phyloP scores from a whole-genome alignment of 352 stramenopile species.

The Elongisporangium senticosum region DNA sequence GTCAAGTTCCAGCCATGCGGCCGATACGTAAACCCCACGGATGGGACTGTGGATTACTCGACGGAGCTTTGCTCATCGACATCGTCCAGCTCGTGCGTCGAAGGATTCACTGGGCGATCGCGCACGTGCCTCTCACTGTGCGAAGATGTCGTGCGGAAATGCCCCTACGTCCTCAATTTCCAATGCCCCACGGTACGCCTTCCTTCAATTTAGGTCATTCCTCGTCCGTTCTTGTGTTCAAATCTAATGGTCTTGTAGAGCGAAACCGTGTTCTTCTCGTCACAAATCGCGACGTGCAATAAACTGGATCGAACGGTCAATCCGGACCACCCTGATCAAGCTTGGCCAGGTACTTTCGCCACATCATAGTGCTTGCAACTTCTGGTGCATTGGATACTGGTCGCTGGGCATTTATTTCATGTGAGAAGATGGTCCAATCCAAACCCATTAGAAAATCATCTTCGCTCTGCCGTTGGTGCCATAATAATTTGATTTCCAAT shows the following conservation, averaged over 20 bases:
- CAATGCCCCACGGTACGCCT: constrained; percentile 59
- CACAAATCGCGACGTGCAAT: constrained; percentile 64
- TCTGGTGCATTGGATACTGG: too few species aligned
- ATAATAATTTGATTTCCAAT: neutral
- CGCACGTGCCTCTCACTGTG: constrained; percentile 78
- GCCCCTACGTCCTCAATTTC: constrained; percentile 82
- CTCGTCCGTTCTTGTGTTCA: neutral
- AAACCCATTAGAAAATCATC: neutral
- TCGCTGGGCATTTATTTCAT: too few species aligned
- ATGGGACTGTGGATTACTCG: constrained; percentile 11
- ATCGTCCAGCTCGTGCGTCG: constrained; percentile 22
- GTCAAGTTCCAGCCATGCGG: constrained; percentile 80
- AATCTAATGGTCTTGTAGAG: constrained; percentile 21
- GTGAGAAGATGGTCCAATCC: too few species aligned
- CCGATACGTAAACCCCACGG: constrained; percentile 9
- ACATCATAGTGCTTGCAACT: constrained; percentile 25
- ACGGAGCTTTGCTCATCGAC: constrained; percentile 25
- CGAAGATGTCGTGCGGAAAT: constrained; percentile 83
- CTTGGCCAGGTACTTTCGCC: constrained; percentile 76
- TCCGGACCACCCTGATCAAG: constrained; percentile 51
- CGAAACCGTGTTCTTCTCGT: constrained; percentile 70
- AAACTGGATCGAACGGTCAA: constrained; percentile 67
- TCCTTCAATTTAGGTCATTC: neutral
- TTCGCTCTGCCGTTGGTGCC: neutral
- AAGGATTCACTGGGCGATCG: constrained; percentile 34